Percentiles rank a stretch among this genome's conserved stretches.
These are phyloP conservation scores for Trichosporon asahii DNA, from an alignment of 1,284 basidiomycete species.

Conservation along the genomic window DNA sequence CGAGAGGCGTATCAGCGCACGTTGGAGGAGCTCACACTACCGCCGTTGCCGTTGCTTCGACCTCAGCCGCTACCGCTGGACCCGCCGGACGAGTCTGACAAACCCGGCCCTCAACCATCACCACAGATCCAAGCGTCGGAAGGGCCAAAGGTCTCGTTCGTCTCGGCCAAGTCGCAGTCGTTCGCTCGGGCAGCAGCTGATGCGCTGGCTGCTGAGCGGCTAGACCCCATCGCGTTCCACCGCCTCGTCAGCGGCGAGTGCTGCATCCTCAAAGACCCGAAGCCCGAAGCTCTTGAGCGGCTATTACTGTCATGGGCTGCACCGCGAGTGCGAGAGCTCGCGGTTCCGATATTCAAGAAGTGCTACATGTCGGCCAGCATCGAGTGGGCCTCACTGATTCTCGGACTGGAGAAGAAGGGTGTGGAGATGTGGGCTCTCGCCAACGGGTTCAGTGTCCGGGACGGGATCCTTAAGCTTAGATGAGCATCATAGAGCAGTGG, in stretches of 20 bases:
- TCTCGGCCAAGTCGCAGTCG: background rate
- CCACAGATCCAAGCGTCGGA: background rate
- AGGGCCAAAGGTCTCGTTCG: background rate
- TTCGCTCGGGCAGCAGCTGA: conserved; percentile 20
- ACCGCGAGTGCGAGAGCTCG: conserved; percentile 30
- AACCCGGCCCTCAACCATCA: background rate
- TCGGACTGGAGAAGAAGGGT: conserved; percentile 24
- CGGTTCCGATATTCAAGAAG: conserved; percentile 32
- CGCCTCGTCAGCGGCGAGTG: conserved; percentile 11
- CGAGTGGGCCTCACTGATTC: conserved; percentile 30
- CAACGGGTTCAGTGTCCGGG: conserved; percentile 27
- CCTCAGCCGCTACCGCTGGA: background rate
- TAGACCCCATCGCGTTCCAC: conserved; percentile 36
- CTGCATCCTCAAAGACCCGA: background rate
- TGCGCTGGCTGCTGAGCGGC: conserved; percentile 29
- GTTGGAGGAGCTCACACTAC: conserved; percentile 11
- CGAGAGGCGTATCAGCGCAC: conserved; percentile 12
- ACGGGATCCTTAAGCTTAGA: conserved; percentile 29
- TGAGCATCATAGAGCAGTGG: background rate
- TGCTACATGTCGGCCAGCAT: conserved; percentile 32
- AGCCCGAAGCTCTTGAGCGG: conserved; percentile 25
- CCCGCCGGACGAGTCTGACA: background rate
- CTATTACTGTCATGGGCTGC: conserved; percentile 36
- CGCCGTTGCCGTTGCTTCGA: background rate
- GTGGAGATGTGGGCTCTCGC: conserved; percentile 28